Base-by-base conservation (phyloP, 2,329 filamentous ascomycete genomes). In the Reticulascus tulasneorum region DNA sequence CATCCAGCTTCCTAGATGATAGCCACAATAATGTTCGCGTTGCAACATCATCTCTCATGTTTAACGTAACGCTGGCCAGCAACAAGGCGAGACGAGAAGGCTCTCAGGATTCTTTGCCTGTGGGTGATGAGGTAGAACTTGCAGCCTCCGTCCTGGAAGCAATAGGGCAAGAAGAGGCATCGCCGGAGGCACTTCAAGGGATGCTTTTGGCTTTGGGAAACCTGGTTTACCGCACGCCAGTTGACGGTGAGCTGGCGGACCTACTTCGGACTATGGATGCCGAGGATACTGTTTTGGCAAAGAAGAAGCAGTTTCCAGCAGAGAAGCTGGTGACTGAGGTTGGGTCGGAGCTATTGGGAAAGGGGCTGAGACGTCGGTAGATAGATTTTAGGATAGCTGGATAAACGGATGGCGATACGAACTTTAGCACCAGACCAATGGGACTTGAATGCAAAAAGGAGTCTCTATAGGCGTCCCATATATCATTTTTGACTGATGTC, bases 101-200 rank as follows among this genome's bases (percentile, higher is more conserved):
- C 10, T 63, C 72, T 1, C 62, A 66, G 6, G 76, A 84, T 29
- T 66, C 63, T 0, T 58, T 96, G 4, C 67, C 78, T 0, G 83
- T 87, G 23, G 75, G 72, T 4, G 80, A 85, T 40, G 84, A 93
- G 53, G 77, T 94, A 2, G 89, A 95, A 58, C 66, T 97, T 6
- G 79, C 84, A 1, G 90, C 90, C 1, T 84, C 86, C 1, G 63
- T 93, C 7, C 64, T 95, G 2, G 89, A 96, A 59, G 84, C 85
- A 3, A 77, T 82, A 28, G 53, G 59, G 3, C 67, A 75, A 38
- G 78, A 82, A 47, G 65, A 72, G 21, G 60, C 66, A 23, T 80
- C 91, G 1, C 63, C 55, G 9, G 89, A 95, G 50, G 84, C 85
- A 1, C 60, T 90, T 11, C 85, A 84, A 52, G 87, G 87, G 1